Evolutionary conservation across 1,139 yeast genomes (phyloP).

Genomic region (Wickerhamiella pararugosa): DNA sequence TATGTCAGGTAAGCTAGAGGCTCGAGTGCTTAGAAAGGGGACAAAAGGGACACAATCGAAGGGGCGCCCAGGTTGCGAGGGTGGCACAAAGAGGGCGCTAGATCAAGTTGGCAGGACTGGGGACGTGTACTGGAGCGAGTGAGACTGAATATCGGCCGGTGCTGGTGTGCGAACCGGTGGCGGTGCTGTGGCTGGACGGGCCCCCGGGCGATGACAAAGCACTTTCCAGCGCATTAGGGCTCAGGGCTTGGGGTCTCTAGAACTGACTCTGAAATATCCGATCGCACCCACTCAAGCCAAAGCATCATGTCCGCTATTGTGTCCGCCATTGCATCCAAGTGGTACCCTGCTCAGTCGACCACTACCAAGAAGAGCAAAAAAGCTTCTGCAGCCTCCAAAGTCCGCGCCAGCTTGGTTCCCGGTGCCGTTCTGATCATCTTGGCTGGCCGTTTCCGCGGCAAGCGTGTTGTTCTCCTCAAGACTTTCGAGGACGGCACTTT

Average conservation of each 20-base stretch:
- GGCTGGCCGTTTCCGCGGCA: slow-evolving; percentile 99
- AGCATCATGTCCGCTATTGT: not conserved
- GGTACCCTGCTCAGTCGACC: slow-evolving; percentile 89
- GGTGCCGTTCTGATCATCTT: slow-evolving; percentile 96
- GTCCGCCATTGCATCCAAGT: slow-evolving; percentile 29
- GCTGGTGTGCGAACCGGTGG: too few species aligned
- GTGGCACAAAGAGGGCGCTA: not conserved
- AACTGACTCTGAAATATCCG: not conserved
- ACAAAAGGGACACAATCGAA: not conserved
- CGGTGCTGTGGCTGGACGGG: too few species aligned
- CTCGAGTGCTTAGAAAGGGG: not conserved
- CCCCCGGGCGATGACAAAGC: too few species aligned
- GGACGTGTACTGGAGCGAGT: not conserved
- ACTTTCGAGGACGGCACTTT: slow-evolving; percentile 97
- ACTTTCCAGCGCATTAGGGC: too few species aligned
- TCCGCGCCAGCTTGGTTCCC: slow-evolving; percentile 94
- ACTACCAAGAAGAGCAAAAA: slow-evolving; percentile 48
- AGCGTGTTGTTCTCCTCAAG: slow-evolving; percentile 98
- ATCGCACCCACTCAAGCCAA: not conserved
- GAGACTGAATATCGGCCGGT: not conserved
- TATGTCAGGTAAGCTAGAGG: not conserved
- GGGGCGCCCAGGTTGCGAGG: not conserved
- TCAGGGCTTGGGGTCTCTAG: too few species aligned
- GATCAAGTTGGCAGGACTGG: not conserved
- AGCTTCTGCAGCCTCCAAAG: slow-evolving; percentile 86